phyloP scores from a whole-genome alignment of 306 rosid genomes.

The Rosa chinensis region DNA sequence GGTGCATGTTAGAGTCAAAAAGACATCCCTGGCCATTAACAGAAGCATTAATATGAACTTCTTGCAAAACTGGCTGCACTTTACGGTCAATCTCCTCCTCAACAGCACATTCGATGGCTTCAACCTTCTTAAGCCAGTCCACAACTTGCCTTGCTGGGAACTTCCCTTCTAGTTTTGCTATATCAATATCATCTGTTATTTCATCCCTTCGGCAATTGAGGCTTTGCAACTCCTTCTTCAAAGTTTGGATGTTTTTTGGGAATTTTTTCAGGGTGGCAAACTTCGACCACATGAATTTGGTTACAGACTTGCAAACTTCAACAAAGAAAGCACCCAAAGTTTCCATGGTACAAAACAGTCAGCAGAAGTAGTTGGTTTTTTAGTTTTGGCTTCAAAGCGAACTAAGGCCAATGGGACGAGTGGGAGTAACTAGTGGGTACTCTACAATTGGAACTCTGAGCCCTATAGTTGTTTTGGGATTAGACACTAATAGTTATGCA shows the following conservation, averaged over 20 bases:
- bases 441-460: neutral
- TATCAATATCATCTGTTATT: neutral
- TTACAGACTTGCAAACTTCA: neutral
- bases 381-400: neutral
- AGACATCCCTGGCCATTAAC: conserved; percentile 6
- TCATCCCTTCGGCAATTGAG: neutral
- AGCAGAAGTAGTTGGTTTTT: neutral
- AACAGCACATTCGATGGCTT: neutral
- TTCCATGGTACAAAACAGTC: neutral
- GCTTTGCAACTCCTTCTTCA: neutral
- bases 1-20: conserved; percentile 6
- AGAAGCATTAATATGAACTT: neutral
- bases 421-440: neutral
- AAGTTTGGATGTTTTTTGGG: conserved; percentile 9
- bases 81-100: neutral
- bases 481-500: neutral
- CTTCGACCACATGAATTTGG: neutral
- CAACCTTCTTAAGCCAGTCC: conserved; percentile 16
- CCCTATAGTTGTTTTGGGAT: conserved; percentile 8
- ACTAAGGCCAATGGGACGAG: conserved; percentile 1
- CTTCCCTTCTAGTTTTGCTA: conserved; percentile 16
- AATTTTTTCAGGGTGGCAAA: conserved; percentile 11
- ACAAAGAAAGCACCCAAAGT: neutral
- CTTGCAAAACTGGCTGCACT: neutral
- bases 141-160: neutral